These are phyloP conservation scores for Carex arenaria DNA, from an alignment of 202 grass and related monocot genomes.

Conservation along the genomic window DNA sequence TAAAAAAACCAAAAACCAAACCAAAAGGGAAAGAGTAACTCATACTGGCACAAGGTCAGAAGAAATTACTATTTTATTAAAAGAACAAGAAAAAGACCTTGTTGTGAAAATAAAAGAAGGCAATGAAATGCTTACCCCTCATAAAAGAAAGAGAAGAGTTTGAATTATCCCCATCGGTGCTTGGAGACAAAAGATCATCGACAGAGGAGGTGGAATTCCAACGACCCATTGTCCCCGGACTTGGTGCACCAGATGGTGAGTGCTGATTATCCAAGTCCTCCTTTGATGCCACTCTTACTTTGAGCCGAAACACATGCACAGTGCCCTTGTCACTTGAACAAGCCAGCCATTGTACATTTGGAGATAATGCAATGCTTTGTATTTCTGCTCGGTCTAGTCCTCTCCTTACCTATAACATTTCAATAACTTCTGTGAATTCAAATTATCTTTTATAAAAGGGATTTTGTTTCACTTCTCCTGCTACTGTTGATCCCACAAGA, in stretches of 20 bases:
- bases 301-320: slow-evolving; percentile 79
- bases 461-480: not conserved
- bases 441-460: not conserved
- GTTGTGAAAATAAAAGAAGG: not conserved
- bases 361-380: slow-evolving; percentile 72
- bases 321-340: slow-evolving; percentile 89
- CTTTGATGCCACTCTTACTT: slow-evolving; percentile 63
- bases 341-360: slow-evolving; percentile 83
- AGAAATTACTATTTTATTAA: not conserved
- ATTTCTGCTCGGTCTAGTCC: slow-evolving; percentile 85
- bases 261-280: slow-evolving; percentile 54
- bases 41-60: not conserved
- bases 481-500: not conserved
- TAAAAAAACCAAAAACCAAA: slow-evolving; percentile 5
- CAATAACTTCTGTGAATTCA: slow-evolving; percentile 18
- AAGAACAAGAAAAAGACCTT: not conserved
- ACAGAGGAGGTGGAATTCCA: slow-evolving; percentile 62
- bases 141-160: slow-evolving; percentile 91
- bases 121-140: slow-evolving; percentile 46
- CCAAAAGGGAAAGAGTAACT: not conserved
- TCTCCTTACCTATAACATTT: slow-evolving; percentile 61
- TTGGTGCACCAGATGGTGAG: slow-evolving; percentile 36
- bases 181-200: slow-evolving; percentile 68
- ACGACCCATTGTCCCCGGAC: slow-evolving; percentile 39
- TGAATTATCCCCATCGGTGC: slow-evolving; percentile 53